Evolutionary conservation across 768 basidiomycete genomes (phyloP).

Genomic region (Leccinum aurantiacum): DNA sequence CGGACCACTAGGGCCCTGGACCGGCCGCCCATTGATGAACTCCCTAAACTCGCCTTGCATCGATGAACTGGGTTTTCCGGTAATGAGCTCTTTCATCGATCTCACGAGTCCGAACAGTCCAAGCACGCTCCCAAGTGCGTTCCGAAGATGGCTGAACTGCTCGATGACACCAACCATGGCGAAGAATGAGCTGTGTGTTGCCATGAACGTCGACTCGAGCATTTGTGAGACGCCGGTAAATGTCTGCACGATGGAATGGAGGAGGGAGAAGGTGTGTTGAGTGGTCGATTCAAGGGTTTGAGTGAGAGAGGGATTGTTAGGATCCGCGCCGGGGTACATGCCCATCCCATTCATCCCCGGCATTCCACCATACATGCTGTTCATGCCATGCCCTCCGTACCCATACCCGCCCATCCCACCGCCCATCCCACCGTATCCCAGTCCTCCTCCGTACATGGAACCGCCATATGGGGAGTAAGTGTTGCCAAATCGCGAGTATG

Average conservation of each 20-base stretch:
- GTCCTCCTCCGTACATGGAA: constrained; percentile 32
- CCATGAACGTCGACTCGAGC: constrained; percentile 97
- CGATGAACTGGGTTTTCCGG: constrained; percentile 43
- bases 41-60: constrained; percentile 71
- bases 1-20: constrained; percentile 45
- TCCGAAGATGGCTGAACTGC: constrained; percentile 87
- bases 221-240: constrained; percentile 95
- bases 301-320: constrained; percentile 64
- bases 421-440: constrained; percentile 45
- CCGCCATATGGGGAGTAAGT: constrained; percentile 37
- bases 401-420: constrained; percentile 32
- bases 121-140: constrained; percentile 91
- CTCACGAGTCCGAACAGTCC: constrained; percentile 87
- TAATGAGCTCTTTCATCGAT: constrained; percentile 73
- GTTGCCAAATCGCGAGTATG: constrained; percentile 38
- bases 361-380: constrained; percentile 45
- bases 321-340: constrained; percentile 44
- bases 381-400: constrained; percentile 49
- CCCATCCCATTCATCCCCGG: constrained; percentile 43
- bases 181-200: constrained; percentile 92
- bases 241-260: constrained; percentile 94
- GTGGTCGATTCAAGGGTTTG: constrained; percentile 89
- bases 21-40: constrained; percentile 66
- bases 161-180: constrained; percentile 97
- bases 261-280: constrained; percentile 86